Percentiles rank a stretch among this genome's conserved stretches.
These are phyloP conservation scores for Colletotrichum ledebouriae DNA, from an alignment of 2,329 filamentous ascomycete genomes.

Conservation along the genomic window DNA sequence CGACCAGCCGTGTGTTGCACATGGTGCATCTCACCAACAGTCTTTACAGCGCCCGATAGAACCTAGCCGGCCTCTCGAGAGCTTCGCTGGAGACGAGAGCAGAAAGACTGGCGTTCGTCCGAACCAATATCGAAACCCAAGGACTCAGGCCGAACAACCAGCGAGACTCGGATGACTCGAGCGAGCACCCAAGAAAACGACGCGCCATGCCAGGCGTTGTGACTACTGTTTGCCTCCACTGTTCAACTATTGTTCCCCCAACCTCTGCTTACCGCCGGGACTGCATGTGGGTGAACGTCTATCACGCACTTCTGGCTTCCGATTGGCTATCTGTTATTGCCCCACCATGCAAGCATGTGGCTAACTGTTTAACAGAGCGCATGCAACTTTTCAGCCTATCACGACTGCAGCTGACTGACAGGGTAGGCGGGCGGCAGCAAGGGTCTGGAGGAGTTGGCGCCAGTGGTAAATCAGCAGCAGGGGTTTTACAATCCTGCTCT, in stretches of 20 bases:
- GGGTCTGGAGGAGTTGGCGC: constrained; percentile 45
- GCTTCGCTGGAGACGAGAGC: constrained; percentile 2
- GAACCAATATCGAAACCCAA: not conserved
- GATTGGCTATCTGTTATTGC: constrained; percentile 54
- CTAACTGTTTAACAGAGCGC: constrained; percentile 14
- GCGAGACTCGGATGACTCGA: constrained; percentile 27
- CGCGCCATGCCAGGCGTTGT: constrained; percentile 38
- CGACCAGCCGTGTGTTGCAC: not conserved
- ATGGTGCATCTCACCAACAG: constrained; percentile 9
- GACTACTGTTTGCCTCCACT: constrained; percentile 5
- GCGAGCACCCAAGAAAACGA: constrained; percentile 12
- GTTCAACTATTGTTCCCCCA: constrained; percentile 26
- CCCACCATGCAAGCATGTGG: constrained; percentile 45
- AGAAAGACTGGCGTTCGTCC: not conserved
- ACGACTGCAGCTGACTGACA: constrained; percentile 44
- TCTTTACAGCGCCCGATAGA: not conserved
- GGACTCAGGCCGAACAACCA: not conserved
- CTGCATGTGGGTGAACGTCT: constrained; percentile 56
- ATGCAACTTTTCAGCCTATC: constrained; percentile 48
- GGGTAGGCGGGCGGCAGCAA: constrained; percentile 43
- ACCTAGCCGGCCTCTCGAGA: not conserved
- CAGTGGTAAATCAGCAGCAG: constrained; percentile 33
- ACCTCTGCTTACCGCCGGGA: constrained; percentile 58
- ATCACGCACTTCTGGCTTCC: constrained; percentile 53
- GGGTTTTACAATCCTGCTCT: constrained; percentile 32